Evolutionary conservation across 495 filamentous ascomycete genomes (phyloP).

Genomic region (Sordaria brevicollis): DNA sequence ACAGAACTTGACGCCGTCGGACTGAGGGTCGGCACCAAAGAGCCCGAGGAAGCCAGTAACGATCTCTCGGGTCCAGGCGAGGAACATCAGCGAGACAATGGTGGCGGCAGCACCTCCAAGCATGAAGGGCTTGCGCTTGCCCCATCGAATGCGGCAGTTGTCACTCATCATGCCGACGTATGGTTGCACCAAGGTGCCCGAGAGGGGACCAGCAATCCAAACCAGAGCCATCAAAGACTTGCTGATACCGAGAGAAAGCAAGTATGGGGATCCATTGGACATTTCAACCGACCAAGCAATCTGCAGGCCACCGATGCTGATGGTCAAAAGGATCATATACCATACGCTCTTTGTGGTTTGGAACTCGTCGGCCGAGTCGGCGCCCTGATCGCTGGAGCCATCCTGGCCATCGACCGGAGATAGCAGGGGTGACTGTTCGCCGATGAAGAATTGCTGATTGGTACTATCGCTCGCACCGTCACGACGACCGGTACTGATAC

Average conservation of each 20-base stretch:
- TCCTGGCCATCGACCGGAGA: constrained; percentile 33
- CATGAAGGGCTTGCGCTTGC: constrained; percentile 85
- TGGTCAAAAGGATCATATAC: constrained; percentile 75
- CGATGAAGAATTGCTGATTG: constrained; percentile 10
- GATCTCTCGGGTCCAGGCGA: constrained; percentile 77
- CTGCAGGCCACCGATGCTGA: constrained; percentile 77
- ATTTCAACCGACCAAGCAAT: constrained; percentile 92
- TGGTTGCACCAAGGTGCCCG: constrained; percentile 82
- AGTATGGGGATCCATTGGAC: constrained; percentile 66
- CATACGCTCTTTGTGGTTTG: constrained; percentile 63
- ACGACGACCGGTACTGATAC: background rate
- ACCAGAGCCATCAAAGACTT: constrained; percentile 89
- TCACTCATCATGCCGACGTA: constrained; percentile 88
- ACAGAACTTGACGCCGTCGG: constrained; percentile 45
- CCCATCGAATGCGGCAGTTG: constrained; percentile 69
- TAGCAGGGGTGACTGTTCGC: constrained; percentile 52
- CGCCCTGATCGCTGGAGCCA: constrained; percentile 22
- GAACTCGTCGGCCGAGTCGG: constrained; percentile 30
- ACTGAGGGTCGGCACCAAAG: constrained; percentile 58
- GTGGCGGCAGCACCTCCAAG: constrained; percentile 63
- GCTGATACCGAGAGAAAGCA: constrained; percentile 72
- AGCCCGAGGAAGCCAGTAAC: constrained; percentile 57
- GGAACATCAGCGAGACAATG: constrained; percentile 56
- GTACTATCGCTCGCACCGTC: background rate
- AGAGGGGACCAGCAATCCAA: constrained; percentile 87